Conservation (phyloP, 805 yeast genomes). For the Sugiyamaella valdiviana region DNA sequence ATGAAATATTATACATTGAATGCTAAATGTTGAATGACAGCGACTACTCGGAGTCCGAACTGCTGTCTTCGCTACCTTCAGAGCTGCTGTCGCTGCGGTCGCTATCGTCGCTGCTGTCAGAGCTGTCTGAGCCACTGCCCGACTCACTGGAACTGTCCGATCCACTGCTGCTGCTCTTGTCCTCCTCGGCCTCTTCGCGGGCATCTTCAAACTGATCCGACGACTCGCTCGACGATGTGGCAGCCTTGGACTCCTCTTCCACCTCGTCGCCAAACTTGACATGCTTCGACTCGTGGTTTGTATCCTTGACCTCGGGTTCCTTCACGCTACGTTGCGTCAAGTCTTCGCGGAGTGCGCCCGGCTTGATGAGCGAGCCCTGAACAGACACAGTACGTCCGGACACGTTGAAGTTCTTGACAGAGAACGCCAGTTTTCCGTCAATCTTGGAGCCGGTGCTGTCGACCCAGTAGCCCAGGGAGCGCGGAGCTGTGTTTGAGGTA, state of each 20-base stretch:
- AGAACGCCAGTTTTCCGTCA: constrained; percentile 77
- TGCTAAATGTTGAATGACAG: neutral
- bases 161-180: constrained; percentile 3
- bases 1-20: neutral
- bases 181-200: constrained; percentile 3
- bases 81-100: neutral
- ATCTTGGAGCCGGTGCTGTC: constrained; percentile 68
- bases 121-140: neutral
- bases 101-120: constrained; percentile 4
- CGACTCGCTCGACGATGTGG: neutral
- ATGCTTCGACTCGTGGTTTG: constrained; percentile 11
- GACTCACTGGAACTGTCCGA: neutral
- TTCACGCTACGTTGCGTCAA: constrained; percentile 41
- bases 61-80: neutral
- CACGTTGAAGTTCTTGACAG: constrained; percentile 56
- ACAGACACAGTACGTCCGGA: constrained; percentile 79
- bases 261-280: constrained; percentile 6
- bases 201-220: neutral
- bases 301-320: neutral
- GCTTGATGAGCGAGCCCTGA: constrained; percentile 74
- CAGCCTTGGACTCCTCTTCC: neutral
- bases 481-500: constrained; percentile 24
- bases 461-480: constrained; percentile 80
- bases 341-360: constrained; percentile 55
- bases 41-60: neutral